Percentiles rank a stretch among this genome's conserved stretches.
Conservation (phyloP, 2,329 filamentous ascomycete genomes). For the Cladophialophora psammophila region DNA sequence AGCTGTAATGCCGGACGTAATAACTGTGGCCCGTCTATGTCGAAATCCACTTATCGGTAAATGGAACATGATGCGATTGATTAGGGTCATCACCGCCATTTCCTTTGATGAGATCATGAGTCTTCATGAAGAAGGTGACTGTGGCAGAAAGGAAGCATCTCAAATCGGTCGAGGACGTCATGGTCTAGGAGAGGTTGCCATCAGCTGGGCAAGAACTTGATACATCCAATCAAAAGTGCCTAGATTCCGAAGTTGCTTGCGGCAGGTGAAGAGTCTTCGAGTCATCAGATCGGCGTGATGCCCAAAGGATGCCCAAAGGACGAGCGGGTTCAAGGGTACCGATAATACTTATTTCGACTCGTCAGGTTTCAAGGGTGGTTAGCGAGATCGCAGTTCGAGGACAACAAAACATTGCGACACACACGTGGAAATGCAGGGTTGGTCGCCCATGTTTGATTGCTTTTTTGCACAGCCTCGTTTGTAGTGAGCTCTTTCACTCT, state of each 20-base stretch:
- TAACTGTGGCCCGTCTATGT: too few species aligned
- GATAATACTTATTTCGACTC: neutral
- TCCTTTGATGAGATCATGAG: too few species aligned
- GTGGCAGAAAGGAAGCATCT: too few species aligned
- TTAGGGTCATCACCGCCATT: too few species aligned
- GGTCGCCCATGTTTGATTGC: slow-evolving; percentile 2
- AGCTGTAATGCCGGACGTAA: too few species aligned
- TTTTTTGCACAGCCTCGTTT: slow-evolving; percentile 1
- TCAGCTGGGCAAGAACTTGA: too few species aligned
- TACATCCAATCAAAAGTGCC: neutral
- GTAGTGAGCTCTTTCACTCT: neutral
- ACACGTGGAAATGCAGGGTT: neutral
- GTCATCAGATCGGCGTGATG: neutral
- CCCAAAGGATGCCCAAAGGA: neutral
- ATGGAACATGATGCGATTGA: too few species aligned
- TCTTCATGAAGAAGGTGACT: too few species aligned
- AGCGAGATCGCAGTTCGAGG: neutral
- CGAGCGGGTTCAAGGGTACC: neutral
- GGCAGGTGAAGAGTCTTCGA: neutral
- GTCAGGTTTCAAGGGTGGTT: neutral
- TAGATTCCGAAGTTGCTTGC: neutral
- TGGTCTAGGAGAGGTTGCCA: too few species aligned
- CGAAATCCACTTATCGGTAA: too few species aligned
- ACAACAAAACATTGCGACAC: neutral
- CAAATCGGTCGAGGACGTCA: too few species aligned